A percentile compares a stretch with the other conserved stretches of the same genome.
These are phyloP conservation scores for Fusarium sterilihyphosum DNA, from an alignment of 2,329 filamentous ascomycete species.

Conservation along the genomic window DNA sequence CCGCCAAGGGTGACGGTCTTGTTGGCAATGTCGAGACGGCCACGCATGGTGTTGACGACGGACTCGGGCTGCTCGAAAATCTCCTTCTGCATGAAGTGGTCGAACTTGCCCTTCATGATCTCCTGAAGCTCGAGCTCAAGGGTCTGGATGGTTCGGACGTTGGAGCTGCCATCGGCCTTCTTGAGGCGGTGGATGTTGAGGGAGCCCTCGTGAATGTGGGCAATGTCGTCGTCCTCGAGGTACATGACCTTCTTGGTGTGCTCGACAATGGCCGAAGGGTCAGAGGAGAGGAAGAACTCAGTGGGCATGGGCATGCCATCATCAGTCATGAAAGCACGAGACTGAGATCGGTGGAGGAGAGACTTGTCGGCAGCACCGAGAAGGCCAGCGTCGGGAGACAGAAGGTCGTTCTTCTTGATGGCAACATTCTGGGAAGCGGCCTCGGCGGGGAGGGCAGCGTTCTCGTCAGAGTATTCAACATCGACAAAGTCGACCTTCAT, in stretches of 20 bases:
- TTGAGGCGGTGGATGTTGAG: constrained; percentile 98
- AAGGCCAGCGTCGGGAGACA: constrained; percentile 69
- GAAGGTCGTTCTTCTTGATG: constrained; percentile 86
- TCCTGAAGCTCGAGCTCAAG: constrained; percentile 98
- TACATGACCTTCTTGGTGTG: constrained; percentile 99
- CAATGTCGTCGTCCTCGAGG: constrained; percentile 99
- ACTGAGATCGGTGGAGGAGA: constrained; percentile 97
- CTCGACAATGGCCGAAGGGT: constrained; percentile 97
- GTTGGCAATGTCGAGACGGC: constrained; percentile 92
- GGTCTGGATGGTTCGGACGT: constrained; percentile 97
- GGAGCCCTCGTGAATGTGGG: constrained; percentile 98
- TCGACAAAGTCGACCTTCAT: constrained; percentile 99
- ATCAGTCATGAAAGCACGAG: constrained; percentile 97
- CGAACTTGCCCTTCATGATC: constrained; percentile 99
- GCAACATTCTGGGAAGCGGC: constrained; percentile 95
- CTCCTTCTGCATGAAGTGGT: constrained; percentile 99
- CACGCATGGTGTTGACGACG: constrained; percentile 99
- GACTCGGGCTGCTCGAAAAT: constrained; percentile 99
- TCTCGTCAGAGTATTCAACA: constrained; percentile 94
- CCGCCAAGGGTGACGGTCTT: constrained; percentile 96
- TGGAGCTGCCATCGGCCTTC: constrained; percentile 96
- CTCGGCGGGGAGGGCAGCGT: constrained; percentile 86
- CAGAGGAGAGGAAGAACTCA: constrained; percentile 99
- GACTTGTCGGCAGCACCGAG: constrained; percentile 96
- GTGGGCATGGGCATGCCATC: constrained; percentile 98